Base-by-base conservation (phyloP, 768 basidiomycete species). In the Tephrocybe sp. region DNA sequence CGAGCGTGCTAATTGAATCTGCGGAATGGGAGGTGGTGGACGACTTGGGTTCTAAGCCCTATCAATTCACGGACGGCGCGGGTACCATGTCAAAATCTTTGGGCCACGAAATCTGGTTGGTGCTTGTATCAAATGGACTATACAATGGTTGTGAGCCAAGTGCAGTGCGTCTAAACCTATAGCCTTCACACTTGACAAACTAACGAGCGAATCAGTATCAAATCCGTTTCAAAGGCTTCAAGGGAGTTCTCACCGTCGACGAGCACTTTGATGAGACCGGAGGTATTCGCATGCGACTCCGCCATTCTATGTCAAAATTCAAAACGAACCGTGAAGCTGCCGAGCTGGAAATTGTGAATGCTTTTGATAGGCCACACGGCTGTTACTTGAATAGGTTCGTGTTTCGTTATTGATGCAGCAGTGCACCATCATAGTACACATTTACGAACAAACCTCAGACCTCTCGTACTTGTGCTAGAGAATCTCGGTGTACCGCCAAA, bases 391-490 rank as follows among this genome's bases (percentile, higher is more conserved):
- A 41, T 15, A 41, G 39, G 39, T 41, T 34, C 13, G 33, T 34
- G n/a, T n/a, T n/a, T n/a, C n/a, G n/a, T n/a, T n/a, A n/a, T n/a
- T n/a, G n/a, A n/a, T n/a, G n/a, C n/a, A n/a, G n/a, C n/a, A n/a
- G n/a, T n/a, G n/a, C n/a, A n/a, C n/a, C n/a, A n/a, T n/a, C n/a
- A 16, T 4, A 34, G n/a, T 34, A 8, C 33, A 34, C 33, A 5
- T 21, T 41, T 15, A 34, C 33, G 13, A 16, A 5, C 13, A n/a
- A n/a, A n/a, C 33, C 4, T 15, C 11, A 91, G 88, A 47, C 78
- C 86, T 1, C 60, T 90, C 13, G 75, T 91, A 27, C 88, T 85
- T 82, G 70, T 88, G 1, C 70, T 92, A 5, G 91, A 92, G 61
- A 84, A 86, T 51, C 73, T 84, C 9, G 83, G 83, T 1, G 82